These are phyloP conservation scores for Blastobotrys elegans DNA, from an alignment of 1,139 yeast genomes.

Conservation along the genomic window DNA sequence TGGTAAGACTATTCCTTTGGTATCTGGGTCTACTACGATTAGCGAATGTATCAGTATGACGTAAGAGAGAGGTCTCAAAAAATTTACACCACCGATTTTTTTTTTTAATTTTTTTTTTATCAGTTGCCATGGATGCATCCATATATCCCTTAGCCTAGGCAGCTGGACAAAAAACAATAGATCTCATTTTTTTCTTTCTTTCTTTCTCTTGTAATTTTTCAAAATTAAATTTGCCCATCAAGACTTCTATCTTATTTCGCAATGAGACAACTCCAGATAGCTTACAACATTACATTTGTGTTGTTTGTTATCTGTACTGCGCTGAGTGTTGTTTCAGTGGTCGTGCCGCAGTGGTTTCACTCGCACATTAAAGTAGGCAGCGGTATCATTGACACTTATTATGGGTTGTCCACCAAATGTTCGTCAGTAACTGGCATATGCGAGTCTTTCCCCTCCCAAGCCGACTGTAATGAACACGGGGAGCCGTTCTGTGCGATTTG, in stretches of 20 bases:
- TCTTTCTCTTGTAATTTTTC: neutral
- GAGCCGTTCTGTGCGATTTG: constrained; percentile 12
- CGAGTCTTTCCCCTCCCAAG: neutral
- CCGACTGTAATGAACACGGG: constrained; percentile 2
- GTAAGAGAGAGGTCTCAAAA: neutral
- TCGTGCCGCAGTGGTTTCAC: constrained; percentile 1
- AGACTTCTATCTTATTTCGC: no score
- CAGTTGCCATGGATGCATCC: neutral
- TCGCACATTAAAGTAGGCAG: neutral
- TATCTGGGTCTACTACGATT: constrained; percentile 17
- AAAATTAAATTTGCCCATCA: neutral
- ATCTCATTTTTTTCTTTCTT: neutral
- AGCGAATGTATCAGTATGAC: neutral
- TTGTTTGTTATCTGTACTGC: neutral
- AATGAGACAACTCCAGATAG: constrained; percentile 1
- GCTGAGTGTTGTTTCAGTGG: neutral
- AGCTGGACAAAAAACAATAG: no score
- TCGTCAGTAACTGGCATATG: neutral
- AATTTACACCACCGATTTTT: neutral
- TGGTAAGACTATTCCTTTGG: constrained; percentile 18
- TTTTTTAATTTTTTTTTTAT: no score
- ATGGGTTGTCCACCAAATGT: constrained; percentile 1
- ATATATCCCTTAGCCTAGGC: neutral
- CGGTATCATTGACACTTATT: neutral
- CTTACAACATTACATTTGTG: neutral